A percentile compares a stretch with the other conserved stretches of the same genome.
Evolutionary conservation across 768 basidiomycete genomes (phyloP).

Genomic region (Hericium coralloides): DNA sequence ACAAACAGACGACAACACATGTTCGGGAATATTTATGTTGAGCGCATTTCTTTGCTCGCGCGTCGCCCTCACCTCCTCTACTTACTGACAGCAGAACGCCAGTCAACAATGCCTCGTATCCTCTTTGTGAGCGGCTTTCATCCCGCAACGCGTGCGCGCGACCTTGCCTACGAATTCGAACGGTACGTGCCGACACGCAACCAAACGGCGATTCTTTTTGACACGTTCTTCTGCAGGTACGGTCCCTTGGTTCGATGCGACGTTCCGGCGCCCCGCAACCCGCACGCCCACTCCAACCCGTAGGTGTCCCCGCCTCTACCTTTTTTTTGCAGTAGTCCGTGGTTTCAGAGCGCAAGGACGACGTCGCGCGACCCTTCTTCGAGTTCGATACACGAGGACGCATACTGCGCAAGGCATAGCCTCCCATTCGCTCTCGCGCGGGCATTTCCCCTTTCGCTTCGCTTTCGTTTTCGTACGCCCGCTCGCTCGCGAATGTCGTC

Average conservation of each 20-base stretch:
- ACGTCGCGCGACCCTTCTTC: constrained; percentile 10
- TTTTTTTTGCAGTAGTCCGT: constrained; percentile 16
- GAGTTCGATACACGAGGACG: constrained; percentile 12
- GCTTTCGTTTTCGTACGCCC: constrained; percentile 12
- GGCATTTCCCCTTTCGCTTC: constrained; percentile 7
- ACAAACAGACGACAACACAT: not conserved
- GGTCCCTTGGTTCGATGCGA: constrained; percentile 84
- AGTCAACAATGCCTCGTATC: constrained; percentile 57
- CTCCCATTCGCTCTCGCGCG: constrained; percentile 12
- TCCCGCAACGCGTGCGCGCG: constrained; percentile 71
- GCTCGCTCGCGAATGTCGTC: constrained; percentile 13
- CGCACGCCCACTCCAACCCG: constrained; percentile 68
- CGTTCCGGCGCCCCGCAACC: constrained; percentile 80
- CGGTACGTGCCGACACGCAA: constrained; percentile 33
- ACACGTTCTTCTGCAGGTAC: constrained; percentile 36
- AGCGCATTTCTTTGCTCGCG: not conserved
- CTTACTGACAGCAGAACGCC: not conserved
- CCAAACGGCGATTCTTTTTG: not conserved
- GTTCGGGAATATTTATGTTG: not conserved
- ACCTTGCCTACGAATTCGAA: constrained; percentile 84
- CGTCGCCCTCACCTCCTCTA: not conserved
- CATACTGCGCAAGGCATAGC: constrained; percentile 4
- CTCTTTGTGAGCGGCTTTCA: constrained; percentile 85
- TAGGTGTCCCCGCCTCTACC: constrained; percentile 41
- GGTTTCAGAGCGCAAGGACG: too few species aligned